Percentiles rank a stretch among this genome's conserved stretches.
phyloP scores from a whole-genome alignment of 2,329 filamentous ascomycete species.

The Aspergillus sergii region DNA sequence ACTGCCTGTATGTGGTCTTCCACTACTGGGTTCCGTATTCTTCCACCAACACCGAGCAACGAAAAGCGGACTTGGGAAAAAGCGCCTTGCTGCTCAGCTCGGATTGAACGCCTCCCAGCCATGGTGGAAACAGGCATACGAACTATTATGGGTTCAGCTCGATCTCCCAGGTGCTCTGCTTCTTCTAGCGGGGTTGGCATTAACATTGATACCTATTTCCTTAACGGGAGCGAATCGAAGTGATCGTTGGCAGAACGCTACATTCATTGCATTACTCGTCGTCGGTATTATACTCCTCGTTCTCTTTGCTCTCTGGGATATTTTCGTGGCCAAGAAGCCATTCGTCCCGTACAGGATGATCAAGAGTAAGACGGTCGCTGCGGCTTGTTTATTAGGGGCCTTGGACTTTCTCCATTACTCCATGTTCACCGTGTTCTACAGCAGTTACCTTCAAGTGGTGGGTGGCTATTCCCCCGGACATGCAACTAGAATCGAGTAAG shows the following conservation, averaged over 20 bases:
- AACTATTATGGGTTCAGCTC: slow-evolving; percentile 29
- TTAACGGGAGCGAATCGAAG: slow-evolving; percentile 40
- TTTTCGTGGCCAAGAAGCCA: slow-evolving; percentile 40
- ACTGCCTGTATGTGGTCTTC: slow-evolving; percentile 36
- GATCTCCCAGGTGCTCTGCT: slow-evolving; percentile 39
- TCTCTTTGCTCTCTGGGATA: slow-evolving; percentile 42
- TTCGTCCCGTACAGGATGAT: slow-evolving; percentile 46
- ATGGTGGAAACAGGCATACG: slow-evolving; percentile 23
- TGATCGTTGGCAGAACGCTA: slow-evolving; percentile 26
- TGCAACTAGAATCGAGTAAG: slow-evolving; percentile 32
- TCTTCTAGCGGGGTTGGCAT: slow-evolving; percentile 35
- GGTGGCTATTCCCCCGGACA: slow-evolving; percentile 39
- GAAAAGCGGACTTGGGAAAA: not conserved
- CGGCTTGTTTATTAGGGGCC: slow-evolving; percentile 40
- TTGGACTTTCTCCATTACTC: slow-evolving; percentile 41
- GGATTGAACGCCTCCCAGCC: not conserved
- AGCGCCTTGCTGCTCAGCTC: not conserved
- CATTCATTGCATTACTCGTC: slow-evolving; percentile 42
- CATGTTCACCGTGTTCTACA: slow-evolving; percentile 45
- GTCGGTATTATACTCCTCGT: slow-evolving; percentile 29
- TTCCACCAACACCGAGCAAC: slow-evolving; percentile 32
- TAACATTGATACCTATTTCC: slow-evolving; percentile 41
- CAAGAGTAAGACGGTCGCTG: slow-evolving; percentile 41
- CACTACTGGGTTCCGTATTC: slow-evolving; percentile 38
- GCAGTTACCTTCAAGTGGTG: slow-evolving; percentile 45